Conservation (phyloP, 192 early-diverging fungal species). For the Rhizophagus sp. region DNA sequence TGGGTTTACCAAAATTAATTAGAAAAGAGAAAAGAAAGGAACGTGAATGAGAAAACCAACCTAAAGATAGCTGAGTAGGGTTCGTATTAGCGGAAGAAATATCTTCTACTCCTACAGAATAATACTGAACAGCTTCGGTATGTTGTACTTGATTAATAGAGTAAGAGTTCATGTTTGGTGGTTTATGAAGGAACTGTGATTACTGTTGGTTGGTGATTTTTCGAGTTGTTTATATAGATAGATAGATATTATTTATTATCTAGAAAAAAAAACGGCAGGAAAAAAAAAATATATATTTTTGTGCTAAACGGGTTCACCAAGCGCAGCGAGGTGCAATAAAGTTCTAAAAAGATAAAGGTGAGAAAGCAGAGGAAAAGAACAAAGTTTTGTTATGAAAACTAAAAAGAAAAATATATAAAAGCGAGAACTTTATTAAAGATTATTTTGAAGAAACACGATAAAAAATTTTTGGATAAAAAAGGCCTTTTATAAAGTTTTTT, state of each 20-base stretch:
- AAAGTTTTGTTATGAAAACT: neutral
- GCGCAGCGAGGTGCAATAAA: constrained; percentile 27
- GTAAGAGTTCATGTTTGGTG: constrained; percentile 18
- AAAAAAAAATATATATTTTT: neutral
- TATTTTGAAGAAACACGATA: no score
- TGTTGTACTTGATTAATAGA: constrained; percentile 1
- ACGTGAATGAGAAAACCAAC: neutral
- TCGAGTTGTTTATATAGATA: neutral
- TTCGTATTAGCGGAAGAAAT: neutral
- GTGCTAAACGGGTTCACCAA: constrained; percentile 22
- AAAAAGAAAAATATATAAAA: no score
- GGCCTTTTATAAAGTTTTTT: no score
- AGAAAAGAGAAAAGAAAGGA: neutral
- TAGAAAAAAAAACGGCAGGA: neutral
- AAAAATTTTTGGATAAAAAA: no score
- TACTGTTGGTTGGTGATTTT: neutral
- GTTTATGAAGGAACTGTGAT: neutral
- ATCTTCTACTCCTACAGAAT: neutral
- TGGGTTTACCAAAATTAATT: neutral
- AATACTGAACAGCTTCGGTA: neutral
- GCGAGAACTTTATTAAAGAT: no score
- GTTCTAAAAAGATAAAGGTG: neutral
- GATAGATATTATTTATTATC: neutral
- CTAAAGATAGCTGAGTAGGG: neutral
- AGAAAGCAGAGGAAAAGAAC: neutral